Conservation (phyloP, 108 stramenopile genomes). For the Craspedostauros australis region DNA sequence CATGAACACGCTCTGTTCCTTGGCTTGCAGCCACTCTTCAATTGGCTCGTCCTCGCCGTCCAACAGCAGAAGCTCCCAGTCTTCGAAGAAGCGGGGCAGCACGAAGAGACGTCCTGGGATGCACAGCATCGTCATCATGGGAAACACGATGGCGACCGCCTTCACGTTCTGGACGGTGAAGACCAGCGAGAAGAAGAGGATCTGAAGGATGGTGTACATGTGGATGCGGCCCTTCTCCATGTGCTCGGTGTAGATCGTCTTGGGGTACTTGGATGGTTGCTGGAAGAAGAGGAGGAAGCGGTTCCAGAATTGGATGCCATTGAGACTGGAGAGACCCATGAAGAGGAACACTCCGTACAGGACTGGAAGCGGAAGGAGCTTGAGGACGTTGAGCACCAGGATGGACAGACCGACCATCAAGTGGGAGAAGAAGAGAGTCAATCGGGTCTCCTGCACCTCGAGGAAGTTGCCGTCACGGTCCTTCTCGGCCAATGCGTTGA, state of each 20-base stretch:
- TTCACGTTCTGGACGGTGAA: conserved; percentile 36
- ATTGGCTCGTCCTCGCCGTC: conserved; percentile 36
- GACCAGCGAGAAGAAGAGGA: conserved; percentile 29
- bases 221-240: conserved; percentile 25
- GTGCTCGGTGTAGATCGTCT: conserved; percentile 23
- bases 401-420: conserved; percentile 17
- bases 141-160: conserved; percentile 40
- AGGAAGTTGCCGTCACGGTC: conserved; percentile 21
- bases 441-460: conserved; percentile 34
- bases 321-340: conserved; percentile 36
- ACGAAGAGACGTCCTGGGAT: conserved; percentile 37
- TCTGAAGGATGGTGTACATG: conserved; percentile 33
- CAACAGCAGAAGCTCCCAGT: conserved; percentile 33
- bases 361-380: conserved; percentile 36
- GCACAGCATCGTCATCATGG: conserved; percentile 36
- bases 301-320: conserved; percentile 39
- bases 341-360: conserved; percentile 44
- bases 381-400: conserved; percentile 11
- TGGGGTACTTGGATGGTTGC: conserved; percentile 29
- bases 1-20: no score
- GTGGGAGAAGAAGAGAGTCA: conserved; percentile 28
- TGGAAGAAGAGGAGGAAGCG: conserved; percentile 45
- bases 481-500: conserved; percentile 31
- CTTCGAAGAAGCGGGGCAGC: conserved; percentile 36
- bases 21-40: conserved; percentile 9